Evolutionary conservation across 2,329 filamentous ascomycete genomes (phyloP).

Genomic region (Pseudogymnoascus verrucosus): DNA sequence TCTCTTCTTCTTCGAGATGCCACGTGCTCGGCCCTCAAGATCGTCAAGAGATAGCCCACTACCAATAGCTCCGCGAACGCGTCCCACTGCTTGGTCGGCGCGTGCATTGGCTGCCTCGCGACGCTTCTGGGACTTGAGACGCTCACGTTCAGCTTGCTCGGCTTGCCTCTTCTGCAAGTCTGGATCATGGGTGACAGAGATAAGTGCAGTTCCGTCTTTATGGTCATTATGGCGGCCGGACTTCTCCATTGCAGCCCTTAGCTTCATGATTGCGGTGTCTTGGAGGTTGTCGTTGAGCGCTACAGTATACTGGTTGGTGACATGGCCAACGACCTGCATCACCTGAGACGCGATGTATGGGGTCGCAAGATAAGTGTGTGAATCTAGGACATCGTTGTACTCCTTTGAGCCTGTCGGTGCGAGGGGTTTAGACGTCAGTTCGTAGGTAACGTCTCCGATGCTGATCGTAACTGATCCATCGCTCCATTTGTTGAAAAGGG

Average conservation of each 20-base stretch:
- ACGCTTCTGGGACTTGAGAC: slow-evolving; percentile 55
- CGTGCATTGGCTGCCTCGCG: slow-evolving; percentile 61
- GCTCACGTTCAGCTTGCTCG: slow-evolving; percentile 67
- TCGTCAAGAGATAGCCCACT: slow-evolving; percentile 59
- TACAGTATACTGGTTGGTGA: slow-evolving; percentile 65
- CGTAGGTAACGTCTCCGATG: slow-evolving; percentile 69
- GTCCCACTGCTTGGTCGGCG: slow-evolving; percentile 48
- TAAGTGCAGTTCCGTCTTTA: slow-evolving; percentile 56
- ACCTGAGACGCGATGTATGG: slow-evolving; percentile 61
- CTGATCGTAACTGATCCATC: slow-evolving; percentile 70
- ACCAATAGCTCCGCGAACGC: slow-evolving; percentile 34
- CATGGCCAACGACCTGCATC: slow-evolving; percentile 65
- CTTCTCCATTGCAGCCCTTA: slow-evolving; percentile 57
- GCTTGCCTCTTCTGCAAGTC: slow-evolving; percentile 67
- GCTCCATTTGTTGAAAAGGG: slow-evolving; percentile 68
- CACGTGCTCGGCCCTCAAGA: slow-evolving; percentile 52
- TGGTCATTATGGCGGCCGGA: slow-evolving; percentile 43
- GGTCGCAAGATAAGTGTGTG: slow-evolving; percentile 68
- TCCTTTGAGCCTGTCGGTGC: slow-evolving; percentile 50
- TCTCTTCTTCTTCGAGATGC: slow-evolving; percentile 37
- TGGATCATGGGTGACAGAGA: slow-evolving; percentile 64
- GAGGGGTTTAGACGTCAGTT: slow-evolving; percentile 61
- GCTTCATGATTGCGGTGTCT: slow-evolving; percentile 61
- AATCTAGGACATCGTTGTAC: slow-evolving; percentile 61
- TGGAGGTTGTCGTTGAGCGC: slow-evolving; percentile 58